Evolutionary conservation across 2,329 filamentous ascomycete species (phyloP).

Genomic region (Didymella keratinophila): DNA sequence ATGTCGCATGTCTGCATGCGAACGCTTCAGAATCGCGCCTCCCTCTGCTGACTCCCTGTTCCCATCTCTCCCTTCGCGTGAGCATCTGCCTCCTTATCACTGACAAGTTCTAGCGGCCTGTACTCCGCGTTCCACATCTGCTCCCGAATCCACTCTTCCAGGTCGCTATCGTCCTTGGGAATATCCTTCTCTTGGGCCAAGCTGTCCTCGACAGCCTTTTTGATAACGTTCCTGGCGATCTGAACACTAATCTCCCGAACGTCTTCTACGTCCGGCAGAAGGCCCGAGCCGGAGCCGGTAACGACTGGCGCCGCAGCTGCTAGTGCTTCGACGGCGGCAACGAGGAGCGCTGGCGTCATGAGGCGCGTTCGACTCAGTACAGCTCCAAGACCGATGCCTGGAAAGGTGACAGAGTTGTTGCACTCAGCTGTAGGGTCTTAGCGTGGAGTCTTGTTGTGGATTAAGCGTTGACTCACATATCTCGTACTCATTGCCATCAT

Average conservation of each 20-base stretch:
- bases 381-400: conserved; percentile 82
- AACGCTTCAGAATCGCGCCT: conserved; percentile 22
- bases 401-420: conserved; percentile 88
- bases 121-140: conserved; percentile 84
- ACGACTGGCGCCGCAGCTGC: conserved; percentile 76
- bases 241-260: conserved; percentile 79
- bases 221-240: conserved; percentile 79
- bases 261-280: conserved; percentile 78
- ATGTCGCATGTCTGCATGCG: neutral
- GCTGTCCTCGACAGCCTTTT: conserved; percentile 72
- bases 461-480: conserved; percentile 57
- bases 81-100: conserved; percentile 60
- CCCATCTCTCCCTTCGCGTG: conserved; percentile 67
- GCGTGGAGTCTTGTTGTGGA: neutral
- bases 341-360: conserved; percentile 80
- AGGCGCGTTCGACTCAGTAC: conserved; percentile 73
- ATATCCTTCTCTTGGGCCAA: conserved; percentile 72
- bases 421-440: conserved; percentile 71
- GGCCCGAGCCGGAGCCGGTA: conserved; percentile 65
- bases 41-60: conserved; percentile 36
- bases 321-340: conserved; percentile 78
- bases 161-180: conserved; percentile 62
- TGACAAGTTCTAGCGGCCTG: conserved; percentile 67
- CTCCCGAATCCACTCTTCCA: conserved; percentile 76
- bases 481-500: conserved; percentile 62